phyloP scores from a whole-genome alignment of 2,329 filamentous ascomycete genomes.

The Trichocomaceae sp. region DNA sequence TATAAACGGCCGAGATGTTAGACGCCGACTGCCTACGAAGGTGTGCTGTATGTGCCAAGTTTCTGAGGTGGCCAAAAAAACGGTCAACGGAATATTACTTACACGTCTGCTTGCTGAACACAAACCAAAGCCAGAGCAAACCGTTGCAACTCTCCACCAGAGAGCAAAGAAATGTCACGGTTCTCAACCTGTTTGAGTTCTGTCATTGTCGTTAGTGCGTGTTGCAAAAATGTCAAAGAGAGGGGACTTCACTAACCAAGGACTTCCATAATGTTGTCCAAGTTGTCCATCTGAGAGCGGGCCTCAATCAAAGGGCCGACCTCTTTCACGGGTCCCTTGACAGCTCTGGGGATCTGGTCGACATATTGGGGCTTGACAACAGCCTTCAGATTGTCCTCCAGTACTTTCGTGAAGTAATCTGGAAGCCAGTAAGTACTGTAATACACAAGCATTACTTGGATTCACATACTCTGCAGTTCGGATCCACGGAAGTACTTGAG shows the following conservation, averaged over 20 bases:
- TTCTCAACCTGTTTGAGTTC: conserved; percentile 86
- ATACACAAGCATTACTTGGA: background rate
- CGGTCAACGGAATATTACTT: conserved; percentile 25
- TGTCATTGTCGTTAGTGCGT: conserved; percentile 25
- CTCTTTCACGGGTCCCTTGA: conserved; percentile 71
- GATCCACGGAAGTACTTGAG: conserved; percentile 97
- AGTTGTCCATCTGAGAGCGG: conserved; percentile 69
- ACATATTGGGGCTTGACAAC: conserved; percentile 99
- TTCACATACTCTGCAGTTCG: conserved; percentile 77
- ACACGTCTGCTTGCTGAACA: conserved; percentile 90
- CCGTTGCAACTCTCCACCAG: conserved; percentile 95
- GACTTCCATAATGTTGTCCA: conserved; percentile 72
- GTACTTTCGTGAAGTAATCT: conserved; percentile 98
- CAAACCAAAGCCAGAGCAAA: conserved; percentile 96
- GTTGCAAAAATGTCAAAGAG: background rate
- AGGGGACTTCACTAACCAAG: conserved; percentile 48
- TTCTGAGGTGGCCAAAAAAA: background rate
- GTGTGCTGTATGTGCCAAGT: too few species aligned
- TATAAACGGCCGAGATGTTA: conserved; percentile 21
- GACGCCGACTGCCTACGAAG: background rate
- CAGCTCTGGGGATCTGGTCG: conserved; percentile 91
- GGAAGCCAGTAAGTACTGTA: conserved; percentile 15
- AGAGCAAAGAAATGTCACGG: conserved; percentile 82
- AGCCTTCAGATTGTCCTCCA: conserved; percentile 95
- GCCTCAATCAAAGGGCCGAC: conserved; percentile 73